Evolutionary conservation across 1,139 yeast species (phyloP).

Genomic region (Entelexis paramagnoliae): DNA sequence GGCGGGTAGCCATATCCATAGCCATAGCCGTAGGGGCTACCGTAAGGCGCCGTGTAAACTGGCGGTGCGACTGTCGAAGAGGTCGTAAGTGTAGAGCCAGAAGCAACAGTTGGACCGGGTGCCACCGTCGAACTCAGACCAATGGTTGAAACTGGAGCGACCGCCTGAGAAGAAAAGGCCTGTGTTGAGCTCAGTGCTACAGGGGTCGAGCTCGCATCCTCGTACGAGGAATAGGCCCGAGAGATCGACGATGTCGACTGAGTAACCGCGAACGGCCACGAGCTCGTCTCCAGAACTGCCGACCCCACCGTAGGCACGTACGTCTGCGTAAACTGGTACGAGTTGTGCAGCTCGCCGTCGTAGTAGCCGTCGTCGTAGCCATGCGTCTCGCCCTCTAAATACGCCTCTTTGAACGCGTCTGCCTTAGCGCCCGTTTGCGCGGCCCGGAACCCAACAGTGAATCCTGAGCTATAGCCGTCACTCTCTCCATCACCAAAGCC

Average conservation of each 20-base stretch:
- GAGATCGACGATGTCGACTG: neutral
- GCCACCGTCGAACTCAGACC: too few species aligned
- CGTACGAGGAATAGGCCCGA: neutral
- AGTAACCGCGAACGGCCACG: neutral
- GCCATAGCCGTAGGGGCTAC: neutral
- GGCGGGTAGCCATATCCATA: neutral
- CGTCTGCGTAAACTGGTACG: constrained; percentile 9
- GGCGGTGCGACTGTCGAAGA: neutral
- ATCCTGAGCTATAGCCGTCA: constrained; percentile 13
- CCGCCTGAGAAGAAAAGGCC: too few species aligned
- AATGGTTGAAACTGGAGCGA: too few species aligned
- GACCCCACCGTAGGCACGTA: constrained; percentile 11
- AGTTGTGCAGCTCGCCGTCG: constrained; percentile 12
- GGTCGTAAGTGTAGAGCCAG: too few species aligned
- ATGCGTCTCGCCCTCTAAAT: constrained; percentile 16
- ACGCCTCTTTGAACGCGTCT: constrained; percentile 11
- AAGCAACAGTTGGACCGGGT: too few species aligned
- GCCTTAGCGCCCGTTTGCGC: constrained; percentile 10
- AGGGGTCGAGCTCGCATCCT: neutral
- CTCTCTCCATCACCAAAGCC: constrained; percentile 12
- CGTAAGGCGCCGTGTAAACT: neutral
- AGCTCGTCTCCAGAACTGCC: neutral
- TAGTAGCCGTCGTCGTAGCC: constrained; percentile 17
- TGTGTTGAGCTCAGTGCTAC: too few species aligned
- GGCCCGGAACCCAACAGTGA: constrained; percentile 13